Percentiles rank a stretch among this genome's conserved stretches.
Evolutionary conservation across 2,329 filamentous ascomycete species (phyloP).

Genomic region (Fusarium piperis): DNA sequence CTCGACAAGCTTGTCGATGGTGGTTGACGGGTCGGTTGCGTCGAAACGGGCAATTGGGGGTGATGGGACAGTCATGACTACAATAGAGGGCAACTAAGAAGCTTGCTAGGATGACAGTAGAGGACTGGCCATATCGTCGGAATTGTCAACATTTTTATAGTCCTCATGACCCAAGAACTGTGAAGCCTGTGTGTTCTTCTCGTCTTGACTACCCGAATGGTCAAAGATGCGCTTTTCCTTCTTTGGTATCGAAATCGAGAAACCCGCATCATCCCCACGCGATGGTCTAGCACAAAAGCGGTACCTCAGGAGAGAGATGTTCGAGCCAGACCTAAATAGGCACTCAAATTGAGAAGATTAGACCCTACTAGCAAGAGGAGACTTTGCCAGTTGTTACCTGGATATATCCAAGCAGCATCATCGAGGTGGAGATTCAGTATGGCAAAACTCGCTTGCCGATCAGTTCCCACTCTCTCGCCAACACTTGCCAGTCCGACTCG

Average conservation of each 20-base stretch:
- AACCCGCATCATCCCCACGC: neutral
- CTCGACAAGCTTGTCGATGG: neutral
- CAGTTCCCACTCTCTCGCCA: slow-evolving; percentile 28
- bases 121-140: neutral
- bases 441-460: neutral
- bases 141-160: neutral
- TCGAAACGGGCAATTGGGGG: neutral
- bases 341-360: neutral
- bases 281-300: neutral
- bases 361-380: neutral
- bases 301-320: neutral
- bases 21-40: neutral
- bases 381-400: neutral
- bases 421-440: neutral
- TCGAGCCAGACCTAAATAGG: neutral
- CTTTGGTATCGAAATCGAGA: neutral
- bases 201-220: neutral
- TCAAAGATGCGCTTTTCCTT: neutral
- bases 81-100: neutral
- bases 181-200: neutral
- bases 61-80: neutral
- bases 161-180: neutral
- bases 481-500: slow-evolving; percentile 39
- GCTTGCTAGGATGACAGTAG: neutral
- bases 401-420: neutral